Evolutionary conservation across 2,329 filamentous ascomycete genomes (phyloP).

Genomic region (Talaromyces marneffei): DNA sequence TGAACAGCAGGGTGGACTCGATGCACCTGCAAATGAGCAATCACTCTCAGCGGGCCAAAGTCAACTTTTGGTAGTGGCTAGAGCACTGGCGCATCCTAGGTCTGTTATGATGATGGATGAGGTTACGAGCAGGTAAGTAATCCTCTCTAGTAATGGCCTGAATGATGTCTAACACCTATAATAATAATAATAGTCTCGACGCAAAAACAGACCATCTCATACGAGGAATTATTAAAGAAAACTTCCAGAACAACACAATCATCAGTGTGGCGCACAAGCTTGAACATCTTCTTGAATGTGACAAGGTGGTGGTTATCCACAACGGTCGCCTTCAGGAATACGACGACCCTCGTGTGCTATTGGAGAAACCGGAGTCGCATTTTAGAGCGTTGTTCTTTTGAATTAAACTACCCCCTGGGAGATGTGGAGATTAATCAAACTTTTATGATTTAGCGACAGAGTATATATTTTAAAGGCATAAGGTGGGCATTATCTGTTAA

Average conservation of each 20-base stretch:
- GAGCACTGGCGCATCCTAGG: constrained; percentile 50
- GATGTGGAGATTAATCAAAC: too few relatives aligned
- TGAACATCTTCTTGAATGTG: background rate
- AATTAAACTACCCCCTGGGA: background rate
- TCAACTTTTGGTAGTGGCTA: constrained; percentile 58
- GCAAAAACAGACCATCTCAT: background rate
- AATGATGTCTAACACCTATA: background rate
- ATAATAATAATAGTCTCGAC: background rate
- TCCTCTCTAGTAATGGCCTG: too few relatives aligned
- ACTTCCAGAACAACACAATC: background rate
- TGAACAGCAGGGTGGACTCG: constrained; percentile 34
- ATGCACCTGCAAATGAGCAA: constrained; percentile 42
- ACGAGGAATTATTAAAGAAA: background rate
- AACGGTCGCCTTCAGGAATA: background rate
- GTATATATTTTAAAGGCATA: background rate
- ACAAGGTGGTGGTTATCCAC: background rate
- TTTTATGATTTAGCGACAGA: background rate
- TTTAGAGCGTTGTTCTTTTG: background rate
- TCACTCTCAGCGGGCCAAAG: constrained; percentile 54
- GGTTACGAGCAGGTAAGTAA: constrained; percentile 29
- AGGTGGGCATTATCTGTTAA: background rate
- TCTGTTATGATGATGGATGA: constrained; percentile 43
- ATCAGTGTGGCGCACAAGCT: background rate
- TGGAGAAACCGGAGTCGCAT: background rate
- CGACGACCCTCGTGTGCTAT: background rate